Conservation (phyloP, 2,329 filamentous ascomycete genomes). For the Fusarium kyushuense region DNA sequence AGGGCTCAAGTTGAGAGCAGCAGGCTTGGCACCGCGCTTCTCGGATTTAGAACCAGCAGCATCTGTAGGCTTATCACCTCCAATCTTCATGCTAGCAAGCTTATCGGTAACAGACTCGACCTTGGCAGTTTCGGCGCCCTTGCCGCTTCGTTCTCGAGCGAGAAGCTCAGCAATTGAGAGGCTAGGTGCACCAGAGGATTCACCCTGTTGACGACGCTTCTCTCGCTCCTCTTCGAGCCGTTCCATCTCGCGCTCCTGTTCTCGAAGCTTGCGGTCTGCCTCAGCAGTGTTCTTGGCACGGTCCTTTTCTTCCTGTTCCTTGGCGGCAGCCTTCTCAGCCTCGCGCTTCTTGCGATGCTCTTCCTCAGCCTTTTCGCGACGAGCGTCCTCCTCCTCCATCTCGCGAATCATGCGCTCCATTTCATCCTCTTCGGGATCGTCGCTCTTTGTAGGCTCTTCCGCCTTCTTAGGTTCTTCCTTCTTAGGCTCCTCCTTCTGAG, state of each 20-base stretch:
- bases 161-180: slow-evolving; percentile 66
- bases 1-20: slow-evolving; percentile 86
- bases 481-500: slow-evolving; percentile 45
- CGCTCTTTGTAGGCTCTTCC: slow-evolving; percentile 48
- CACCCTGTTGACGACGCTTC: slow-evolving; percentile 63
- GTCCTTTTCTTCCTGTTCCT: slow-evolving; percentile 63
- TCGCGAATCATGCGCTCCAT: slow-evolving; percentile 71
- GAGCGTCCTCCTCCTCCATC: slow-evolving; percentile 62
- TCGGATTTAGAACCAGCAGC: slow-evolving; percentile 65
- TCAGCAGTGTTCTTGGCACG: slow-evolving; percentile 63
- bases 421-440: slow-evolving; percentile 65
- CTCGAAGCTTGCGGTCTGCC: slow-evolving; percentile 74
- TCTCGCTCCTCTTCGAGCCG: slow-evolving; percentile 78
- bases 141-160: slow-evolving; percentile 54
- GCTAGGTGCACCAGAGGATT: slow-evolving; percentile 61
- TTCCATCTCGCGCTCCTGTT: slow-evolving; percentile 79
- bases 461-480: slow-evolving; percentile 45
- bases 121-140: slow-evolving; percentile 56
- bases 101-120: slow-evolving; percentile 61
- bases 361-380: slow-evolving; percentile 46
- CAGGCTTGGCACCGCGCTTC: slow-evolving; percentile 80
- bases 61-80: slow-evolving; percentile 60
- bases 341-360: slow-evolving; percentile 62
- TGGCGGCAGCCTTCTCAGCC: slow-evolving; percentile 60
- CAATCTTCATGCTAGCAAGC: slow-evolving; percentile 64